These are phyloP conservation scores for Yarrowia phangngaensis DNA, from an alignment of 805 yeast genomes.

Conservation along the genomic window DNA sequence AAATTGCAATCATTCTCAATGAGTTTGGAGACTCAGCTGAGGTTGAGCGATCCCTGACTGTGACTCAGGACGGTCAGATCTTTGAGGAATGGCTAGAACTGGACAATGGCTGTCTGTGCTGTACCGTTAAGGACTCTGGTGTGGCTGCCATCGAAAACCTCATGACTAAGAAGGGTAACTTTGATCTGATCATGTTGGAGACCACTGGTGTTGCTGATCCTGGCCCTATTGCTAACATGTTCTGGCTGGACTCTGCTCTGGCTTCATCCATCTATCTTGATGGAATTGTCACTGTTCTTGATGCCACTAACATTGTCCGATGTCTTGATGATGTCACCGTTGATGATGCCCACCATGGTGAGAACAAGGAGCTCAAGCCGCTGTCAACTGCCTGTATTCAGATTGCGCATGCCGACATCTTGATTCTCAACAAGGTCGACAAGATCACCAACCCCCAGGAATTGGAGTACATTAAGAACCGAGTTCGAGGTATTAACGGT, in stretches of 20 bases:
- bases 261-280: slow-evolving; percentile 80
- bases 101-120: slow-evolving; percentile 95
- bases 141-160: slow-evolving; percentile 89
- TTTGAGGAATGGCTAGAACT: slow-evolving; percentile 94
- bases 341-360: slow-evolving; percentile 41
- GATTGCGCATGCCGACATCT: slow-evolving; percentile 81
- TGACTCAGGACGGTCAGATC: slow-evolving; percentile 51
- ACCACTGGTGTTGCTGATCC: slow-evolving; percentile 98
- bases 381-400: slow-evolving; percentile 84
- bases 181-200: slow-evolving; percentile 88
- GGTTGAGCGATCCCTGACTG: slow-evolving; percentile 81
- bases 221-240: slow-evolving; percentile 94
- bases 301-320: slow-evolving; percentile 44
- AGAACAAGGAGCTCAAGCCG: slow-evolving; percentile 43
- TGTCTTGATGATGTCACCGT: slow-evolving; percentile 59
- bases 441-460: slow-evolving; percentile 37
- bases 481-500: slow-evolving; percentile 57
- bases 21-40: slow-evolving; percentile 85
- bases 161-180: slow-evolving; percentile 63
- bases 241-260: slow-evolving; percentile 92
- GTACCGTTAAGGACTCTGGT: slow-evolving; percentile 93
- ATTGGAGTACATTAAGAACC: slow-evolving; percentile 39
- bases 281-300: slow-evolving; percentile 80
- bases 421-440: slow-evolving; percentile 78
- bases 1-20: slow-evolving; percentile 75